A percentile compares a stretch with the other conserved stretches of the same genome.
phyloP scores from a whole-genome alignment of 208 protist genomes.

The Trypanosoma melophagium region DNA sequence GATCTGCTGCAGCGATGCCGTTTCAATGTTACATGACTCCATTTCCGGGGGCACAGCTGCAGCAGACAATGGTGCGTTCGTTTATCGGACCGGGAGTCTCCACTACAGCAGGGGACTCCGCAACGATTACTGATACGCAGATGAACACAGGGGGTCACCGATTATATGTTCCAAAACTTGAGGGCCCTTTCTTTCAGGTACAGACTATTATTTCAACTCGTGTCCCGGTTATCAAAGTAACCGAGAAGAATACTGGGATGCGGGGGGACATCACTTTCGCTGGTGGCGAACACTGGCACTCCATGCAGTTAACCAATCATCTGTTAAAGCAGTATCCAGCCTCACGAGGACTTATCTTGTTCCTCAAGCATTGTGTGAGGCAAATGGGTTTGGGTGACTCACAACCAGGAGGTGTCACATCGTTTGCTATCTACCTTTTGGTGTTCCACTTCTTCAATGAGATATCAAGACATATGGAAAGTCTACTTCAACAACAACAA shows the following conservation, averaged over 20 bases:
- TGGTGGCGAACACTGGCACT: slow-evolving; percentile 84
- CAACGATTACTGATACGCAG: not conserved
- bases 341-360: slow-evolving; percentile 71
- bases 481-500: slow-evolving; percentile 36
- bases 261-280: slow-evolving; percentile 84
- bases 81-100: not conserved
- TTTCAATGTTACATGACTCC: slow-evolving; percentile 15
- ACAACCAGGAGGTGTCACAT: slow-evolving; percentile 73
- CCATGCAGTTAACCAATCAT: slow-evolving; percentile 74
- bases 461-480: slow-evolving; percentile 38
- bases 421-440: slow-evolving; percentile 86
- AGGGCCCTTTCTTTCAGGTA: slow-evolving; percentile 64
- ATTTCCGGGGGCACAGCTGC: not conserved
- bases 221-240: slow-evolving; percentile 85
- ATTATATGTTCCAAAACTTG: slow-evolving; percentile 50
- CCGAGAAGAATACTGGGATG: slow-evolving; percentile 55
- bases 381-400: slow-evolving; percentile 64
- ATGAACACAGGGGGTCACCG: slow-evolving; percentile 14
- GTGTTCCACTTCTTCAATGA: slow-evolving; percentile 84
- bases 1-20: slow-evolving; percentile 2
- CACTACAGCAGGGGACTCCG: not conserved
- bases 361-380: slow-evolving; percentile 81
- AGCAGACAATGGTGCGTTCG: not conserved
- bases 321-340: slow-evolving; percentile 60
- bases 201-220: slow-evolving; percentile 78